phyloP scores from a whole-genome alignment of 2,329 filamentous ascomycete species.

The Metarhizium anisopliae region DNA sequence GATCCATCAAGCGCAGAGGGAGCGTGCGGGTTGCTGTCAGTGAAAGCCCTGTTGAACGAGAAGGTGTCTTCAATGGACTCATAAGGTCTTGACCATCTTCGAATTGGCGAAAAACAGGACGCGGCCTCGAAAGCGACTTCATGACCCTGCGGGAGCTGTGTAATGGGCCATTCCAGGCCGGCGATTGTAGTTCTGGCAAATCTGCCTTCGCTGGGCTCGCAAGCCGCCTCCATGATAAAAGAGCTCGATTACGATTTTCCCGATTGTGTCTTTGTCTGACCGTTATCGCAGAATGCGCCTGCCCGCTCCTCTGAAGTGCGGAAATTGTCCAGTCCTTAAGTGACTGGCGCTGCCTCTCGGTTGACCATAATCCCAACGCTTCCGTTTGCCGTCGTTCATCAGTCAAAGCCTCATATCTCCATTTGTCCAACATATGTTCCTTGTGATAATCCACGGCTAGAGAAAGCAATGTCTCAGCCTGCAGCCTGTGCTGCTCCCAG shows the following conservation, averaged over 20 bases:
- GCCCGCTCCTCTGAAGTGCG: conserved; percentile 25
- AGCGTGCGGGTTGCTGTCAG: conserved; percentile 25
- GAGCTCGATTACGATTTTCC: conserved; percentile 20
- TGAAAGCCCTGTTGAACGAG: conserved; percentile 35
- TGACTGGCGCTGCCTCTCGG: conserved; percentile 21
- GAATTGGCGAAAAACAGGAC: conserved; percentile 14
- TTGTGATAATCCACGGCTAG: neutral
- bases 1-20: conserved; percentile 19
- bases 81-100: conserved; percentile 12
- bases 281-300: conserved; percentile 27
- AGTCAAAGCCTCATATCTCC: conserved; percentile 11
- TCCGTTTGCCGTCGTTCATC: conserved; percentile 16
- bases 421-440: conserved; percentile 9
- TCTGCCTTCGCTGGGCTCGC: conserved; percentile 10
- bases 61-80: conserved; percentile 31
- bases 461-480: neutral
- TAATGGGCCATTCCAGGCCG: neutral
- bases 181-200: conserved; percentile 1
- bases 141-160: conserved; percentile 13
- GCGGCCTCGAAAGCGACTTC: conserved; percentile 16
- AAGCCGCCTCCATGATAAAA: conserved; percentile 23
- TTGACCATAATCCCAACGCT: conserved; percentile 23
- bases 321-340: conserved; percentile 29
- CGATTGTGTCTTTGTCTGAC: conserved; percentile 22
- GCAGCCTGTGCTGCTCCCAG: conserved; percentile 13